phyloP scores from a whole-genome alignment of 345 rosid species.

The Brassica napus region DNA sequence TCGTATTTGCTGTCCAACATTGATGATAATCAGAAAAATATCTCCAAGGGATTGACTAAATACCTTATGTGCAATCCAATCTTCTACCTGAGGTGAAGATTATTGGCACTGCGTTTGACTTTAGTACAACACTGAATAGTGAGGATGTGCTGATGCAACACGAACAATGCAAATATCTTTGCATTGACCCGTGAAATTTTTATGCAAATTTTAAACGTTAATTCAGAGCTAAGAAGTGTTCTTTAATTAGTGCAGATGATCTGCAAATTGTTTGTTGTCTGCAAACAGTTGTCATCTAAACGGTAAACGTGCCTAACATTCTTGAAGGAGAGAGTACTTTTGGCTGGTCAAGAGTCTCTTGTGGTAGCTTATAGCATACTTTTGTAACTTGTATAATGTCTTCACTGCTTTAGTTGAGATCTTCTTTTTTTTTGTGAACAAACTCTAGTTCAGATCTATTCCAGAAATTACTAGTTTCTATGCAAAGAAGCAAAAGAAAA shows the following conservation, averaged over 20 bases:
- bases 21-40: slow-evolving; percentile 50
- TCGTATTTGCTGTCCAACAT: slow-evolving; percentile 54
- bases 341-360: slow-evolving; percentile 4
- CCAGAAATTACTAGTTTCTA: too few relatives aligned
- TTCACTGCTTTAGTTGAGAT: neutral
- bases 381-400: neutral
- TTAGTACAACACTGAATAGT: neutral
- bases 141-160: too few relatives aligned
- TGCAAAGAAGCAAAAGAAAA: too few relatives aligned
- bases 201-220: neutral
- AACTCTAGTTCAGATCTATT: too few relatives aligned
- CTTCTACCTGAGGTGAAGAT: slow-evolving; percentile 29
- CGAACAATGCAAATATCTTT: neutral
- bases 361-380: neutral
- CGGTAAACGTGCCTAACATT: neutral
- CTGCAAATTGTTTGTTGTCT: neutral
- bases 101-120: neutral
- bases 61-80: slow-evolving; percentile 68
- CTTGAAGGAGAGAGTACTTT: slow-evolving; percentile 8
- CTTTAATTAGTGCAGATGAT: slow-evolving; percentile 1
- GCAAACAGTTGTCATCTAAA: neutral
- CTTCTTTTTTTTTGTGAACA: neutral
- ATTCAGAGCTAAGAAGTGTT: neutral
- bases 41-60: slow-evolving; percentile 46
- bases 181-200: neutral